Conservation (phyloP, 257 asterid species). For the Cordia subcordata region DNA sequence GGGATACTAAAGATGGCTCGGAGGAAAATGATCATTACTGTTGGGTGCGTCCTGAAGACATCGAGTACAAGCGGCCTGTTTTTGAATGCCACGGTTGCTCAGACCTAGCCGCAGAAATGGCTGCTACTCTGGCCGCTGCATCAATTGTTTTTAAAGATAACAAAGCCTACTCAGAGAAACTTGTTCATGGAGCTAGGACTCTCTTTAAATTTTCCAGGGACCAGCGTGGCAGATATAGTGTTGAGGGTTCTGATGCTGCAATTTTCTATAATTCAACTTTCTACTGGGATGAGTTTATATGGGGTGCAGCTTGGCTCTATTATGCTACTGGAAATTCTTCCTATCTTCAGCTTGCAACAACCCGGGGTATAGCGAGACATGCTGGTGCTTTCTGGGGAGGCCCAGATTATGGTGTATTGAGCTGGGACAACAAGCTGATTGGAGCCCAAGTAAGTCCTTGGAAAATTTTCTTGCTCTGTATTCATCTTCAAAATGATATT, state of each 20-base stretch:
- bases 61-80: conserved; percentile 50
- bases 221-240: conserved; percentile 62
- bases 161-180: conserved; percentile 65
- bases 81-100: conserved; percentile 53
- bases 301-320: conserved; percentile 73
- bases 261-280: conserved; percentile 52
- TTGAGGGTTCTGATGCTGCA: conserved; percentile 37
- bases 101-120: conserved; percentile 69
- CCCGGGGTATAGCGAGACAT: conserved; percentile 29
- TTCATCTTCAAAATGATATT: not conserved
- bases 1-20: conserved; percentile 44
- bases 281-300: conserved; percentile 55
- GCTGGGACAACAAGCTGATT: conserved; percentile 11
- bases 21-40: conserved; percentile 54
- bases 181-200: conserved; percentile 67
- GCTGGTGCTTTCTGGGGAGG: conserved; percentile 16
- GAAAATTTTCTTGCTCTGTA: not conserved
- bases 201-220: conserved; percentile 56
- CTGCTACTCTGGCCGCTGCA: conserved; percentile 71
- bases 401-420: conserved; percentile 12
- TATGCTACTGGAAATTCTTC: conserved; percentile 64
- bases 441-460: conserved; percentile 11
- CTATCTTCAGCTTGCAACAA: conserved; percentile 63
- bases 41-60: conserved; percentile 72
- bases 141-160: conserved; percentile 68